phyloP scores from a whole-genome alignment of 805 yeast species.

The Kodamaea jinghongensis region DNA sequence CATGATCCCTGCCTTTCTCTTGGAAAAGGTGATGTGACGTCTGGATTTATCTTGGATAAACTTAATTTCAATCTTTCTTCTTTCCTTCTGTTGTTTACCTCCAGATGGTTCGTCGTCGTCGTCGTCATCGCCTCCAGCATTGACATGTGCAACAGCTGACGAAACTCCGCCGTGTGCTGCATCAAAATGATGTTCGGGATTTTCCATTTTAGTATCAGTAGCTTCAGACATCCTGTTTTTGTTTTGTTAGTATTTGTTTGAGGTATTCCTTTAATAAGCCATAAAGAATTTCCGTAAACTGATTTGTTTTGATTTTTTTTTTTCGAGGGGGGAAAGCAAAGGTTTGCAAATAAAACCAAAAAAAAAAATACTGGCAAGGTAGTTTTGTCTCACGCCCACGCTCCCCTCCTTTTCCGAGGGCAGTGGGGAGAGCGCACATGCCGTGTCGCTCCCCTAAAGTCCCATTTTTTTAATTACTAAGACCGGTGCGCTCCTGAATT shows the following conservation, averaged over 20 bases:
- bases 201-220: slow-evolving; percentile 40
- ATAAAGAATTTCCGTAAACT: too few relatives aligned
- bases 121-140: slow-evolving; percentile 41
- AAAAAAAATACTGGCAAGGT: too few relatives aligned
- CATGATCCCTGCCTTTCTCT: slow-evolving; percentile 98
- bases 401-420: slow-evolving; percentile 1
- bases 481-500: too few relatives aligned
- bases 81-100: slow-evolving; percentile 52
- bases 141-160: slow-evolving; percentile 5
- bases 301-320: slow-evolving; percentile 1
- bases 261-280: neutral
- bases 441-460: too few relatives aligned
- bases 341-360: too few relatives aligned
- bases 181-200: slow-evolving; percentile 21
- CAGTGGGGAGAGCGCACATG: neutral
- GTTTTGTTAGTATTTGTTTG: slow-evolving; percentile 4
- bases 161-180: slow-evolving; percentile 22
- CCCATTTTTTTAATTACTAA: too few relatives aligned
- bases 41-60: slow-evolving; percentile 97
- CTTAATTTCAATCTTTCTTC: slow-evolving; percentile 92
- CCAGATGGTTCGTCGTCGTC: slow-evolving; percentile 50
- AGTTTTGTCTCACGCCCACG: too few relatives aligned
- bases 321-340: too few relatives aligned
- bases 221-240: slow-evolving; percentile 36
- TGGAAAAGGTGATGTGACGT: slow-evolving; percentile 96